Conservation (phyloP, 2,329 filamentous ascomycete genomes). For the Neocatenulostroma microsporum region DNA sequence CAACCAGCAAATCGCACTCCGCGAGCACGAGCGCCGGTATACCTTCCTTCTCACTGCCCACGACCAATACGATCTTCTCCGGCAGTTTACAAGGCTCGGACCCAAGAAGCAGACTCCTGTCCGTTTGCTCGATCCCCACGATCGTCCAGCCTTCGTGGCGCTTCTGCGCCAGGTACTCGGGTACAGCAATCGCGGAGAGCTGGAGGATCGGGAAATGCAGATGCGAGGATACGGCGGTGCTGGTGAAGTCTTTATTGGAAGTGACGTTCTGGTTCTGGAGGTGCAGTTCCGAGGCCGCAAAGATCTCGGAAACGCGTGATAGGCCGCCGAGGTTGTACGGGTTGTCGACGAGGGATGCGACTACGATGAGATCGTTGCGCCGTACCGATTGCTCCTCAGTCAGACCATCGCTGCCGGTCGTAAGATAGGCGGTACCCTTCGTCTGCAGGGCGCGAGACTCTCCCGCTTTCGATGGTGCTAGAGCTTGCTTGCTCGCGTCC, state of each 20-base stretch:
- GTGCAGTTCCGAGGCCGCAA: constrained; percentile 41
- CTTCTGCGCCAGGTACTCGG: constrained; percentile 33
- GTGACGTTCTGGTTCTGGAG: constrained; percentile 36
- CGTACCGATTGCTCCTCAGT: constrained; percentile 14
- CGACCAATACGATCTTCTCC: constrained; percentile 34
- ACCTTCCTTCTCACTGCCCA: constrained; percentile 46
- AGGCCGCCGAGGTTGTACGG: constrained; percentile 45
- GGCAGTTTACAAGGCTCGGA: constrained; percentile 26
- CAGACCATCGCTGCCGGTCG: constrained; percentile 22
- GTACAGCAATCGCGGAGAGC: constrained; percentile 18
- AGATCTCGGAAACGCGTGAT: constrained; percentile 45
- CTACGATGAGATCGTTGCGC: constrained; percentile 35
- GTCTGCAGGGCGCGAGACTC: constrained; percentile 40
- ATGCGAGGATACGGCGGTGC: constrained; percentile 43
- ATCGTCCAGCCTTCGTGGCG: constrained; percentile 44
- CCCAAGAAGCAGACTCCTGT: constrained; percentile 41
- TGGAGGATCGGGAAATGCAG: constrained; percentile 41
- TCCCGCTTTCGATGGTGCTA: constrained; percentile 7
- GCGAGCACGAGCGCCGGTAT: constrained; percentile 42
- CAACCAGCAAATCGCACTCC: constrained; percentile 45
- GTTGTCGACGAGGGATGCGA: constrained; percentile 45
- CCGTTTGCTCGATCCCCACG: constrained; percentile 50
- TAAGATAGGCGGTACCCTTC: constrained; percentile 41
- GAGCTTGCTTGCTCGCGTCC: not conserved
- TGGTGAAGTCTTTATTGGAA: constrained; percentile 42